Percentiles rank a stretch among this genome's conserved stretches.
These are phyloP conservation scores for Oropetium thomaeum DNA, from an alignment of 176 grass and related monocot species.

Conservation along the genomic window DNA sequence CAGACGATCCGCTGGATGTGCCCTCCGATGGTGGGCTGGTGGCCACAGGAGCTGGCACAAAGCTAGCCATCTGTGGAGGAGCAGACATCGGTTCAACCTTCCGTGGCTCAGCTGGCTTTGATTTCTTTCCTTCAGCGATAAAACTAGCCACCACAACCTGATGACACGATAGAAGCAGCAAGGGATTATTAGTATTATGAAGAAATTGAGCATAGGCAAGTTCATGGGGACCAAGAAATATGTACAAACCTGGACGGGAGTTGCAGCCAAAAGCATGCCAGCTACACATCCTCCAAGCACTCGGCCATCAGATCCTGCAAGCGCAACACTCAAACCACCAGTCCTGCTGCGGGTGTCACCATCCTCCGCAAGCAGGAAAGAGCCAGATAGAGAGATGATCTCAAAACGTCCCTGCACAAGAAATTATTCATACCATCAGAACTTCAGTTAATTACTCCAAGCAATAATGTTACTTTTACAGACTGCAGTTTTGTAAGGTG, in stretches of 20 bases:
- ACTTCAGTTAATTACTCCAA: neutral
- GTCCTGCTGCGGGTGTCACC: constrained; percentile 90
- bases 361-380: constrained; percentile 90
- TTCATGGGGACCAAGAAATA: neutral
- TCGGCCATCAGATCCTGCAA: constrained; percentile 92
- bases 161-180: neutral
- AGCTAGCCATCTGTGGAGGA: constrained; percentile 59
- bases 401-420: constrained; percentile 88
- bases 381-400: constrained; percentile 96
- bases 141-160: constrained; percentile 97
- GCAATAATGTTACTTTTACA: neutral
- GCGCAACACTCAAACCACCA: constrained; percentile 82
- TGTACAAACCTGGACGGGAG: constrained; percentile 69
- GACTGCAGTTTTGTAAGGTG: neutral
- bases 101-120: constrained; percentile 64
- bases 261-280: constrained; percentile 88
- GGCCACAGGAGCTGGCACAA: constrained; percentile 48
- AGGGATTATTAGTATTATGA: neutral
- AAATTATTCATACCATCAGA: neutral
- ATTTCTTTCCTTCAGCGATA: constrained; percentile 85
- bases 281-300: constrained; percentile 95
- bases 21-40: constrained; percentile 65
- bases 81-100: constrained; percentile 61
- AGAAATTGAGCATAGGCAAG: neutral
- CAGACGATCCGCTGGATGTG: constrained; percentile 67